Conservation (phyloP, 2,329 filamentous ascomycete species). For the Ascocoryne sarcoides region DNA sequence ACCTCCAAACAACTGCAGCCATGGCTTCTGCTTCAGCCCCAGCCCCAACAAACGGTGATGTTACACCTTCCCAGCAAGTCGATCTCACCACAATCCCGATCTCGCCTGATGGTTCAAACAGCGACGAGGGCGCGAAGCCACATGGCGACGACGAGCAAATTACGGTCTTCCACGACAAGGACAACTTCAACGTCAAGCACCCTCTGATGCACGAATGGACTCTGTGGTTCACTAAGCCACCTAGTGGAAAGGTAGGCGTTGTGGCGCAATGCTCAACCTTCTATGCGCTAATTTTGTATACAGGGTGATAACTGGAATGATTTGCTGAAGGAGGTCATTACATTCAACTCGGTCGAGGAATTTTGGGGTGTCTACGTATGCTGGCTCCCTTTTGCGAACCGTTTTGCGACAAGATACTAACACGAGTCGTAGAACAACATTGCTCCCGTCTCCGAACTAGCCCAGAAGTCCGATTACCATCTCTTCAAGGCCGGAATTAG, state of each 20-base stretch:
- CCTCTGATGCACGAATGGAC: constrained; percentile 97
- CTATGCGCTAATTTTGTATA: constrained; percentile 18
- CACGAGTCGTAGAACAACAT: constrained; percentile 76
- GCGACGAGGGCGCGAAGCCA: constrained; percentile 35
- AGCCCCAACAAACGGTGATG: constrained; percentile 11
- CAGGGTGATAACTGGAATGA: constrained; percentile 99
- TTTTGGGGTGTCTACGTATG: constrained; percentile 99
- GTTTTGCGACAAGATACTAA: constrained; percentile 3
- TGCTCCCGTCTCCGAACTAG: constrained; percentile 86
- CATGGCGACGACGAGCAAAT: constrained; percentile 53
- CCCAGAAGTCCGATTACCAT: constrained; percentile 97
- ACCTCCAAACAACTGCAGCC: constrained; percentile 5
- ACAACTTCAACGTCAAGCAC: constrained; percentile 99
- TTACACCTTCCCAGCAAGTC: constrained; percentile 40
- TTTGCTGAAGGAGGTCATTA: constrained; percentile 95
- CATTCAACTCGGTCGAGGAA: constrained; percentile 96
- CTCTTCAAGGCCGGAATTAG: constrained; percentile 97
- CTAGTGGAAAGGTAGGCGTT: constrained; percentile 72
- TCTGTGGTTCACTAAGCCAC: constrained; percentile 98
- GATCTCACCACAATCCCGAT: constrained; percentile 61
- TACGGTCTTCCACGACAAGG: constrained; percentile 95
- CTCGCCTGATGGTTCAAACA: constrained; percentile 53
- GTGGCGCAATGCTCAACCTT: neutral
- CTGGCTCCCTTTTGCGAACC: constrained; percentile 16
- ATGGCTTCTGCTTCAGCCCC: constrained; percentile 23